These are phyloP conservation scores for Thalassiosira mediterranea DNA, from an alignment of 352 stramenopile genomes.

Conservation along the genomic window DNA sequence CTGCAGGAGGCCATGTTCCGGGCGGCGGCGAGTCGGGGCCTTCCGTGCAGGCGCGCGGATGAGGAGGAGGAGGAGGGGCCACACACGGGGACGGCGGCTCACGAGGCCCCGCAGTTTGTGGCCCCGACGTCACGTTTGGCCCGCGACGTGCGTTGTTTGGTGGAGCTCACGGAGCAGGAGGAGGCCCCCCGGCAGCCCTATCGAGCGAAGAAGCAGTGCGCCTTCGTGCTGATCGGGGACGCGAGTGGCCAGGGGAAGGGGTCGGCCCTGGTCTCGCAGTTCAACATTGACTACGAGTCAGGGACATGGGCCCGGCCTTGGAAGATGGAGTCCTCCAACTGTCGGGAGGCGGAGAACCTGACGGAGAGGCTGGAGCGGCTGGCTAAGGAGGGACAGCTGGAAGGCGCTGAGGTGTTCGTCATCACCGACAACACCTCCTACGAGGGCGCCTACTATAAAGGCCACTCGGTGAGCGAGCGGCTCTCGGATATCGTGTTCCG, in stretches of 20 bases:
- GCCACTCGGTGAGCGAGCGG: background rate
- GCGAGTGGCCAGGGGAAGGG: slow-evolving; percentile 4
- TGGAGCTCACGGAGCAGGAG: background rate
- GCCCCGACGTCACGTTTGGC: background rate
- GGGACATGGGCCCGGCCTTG: background rate
- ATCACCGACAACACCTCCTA: slow-evolving; percentile 41
- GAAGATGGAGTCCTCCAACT: background rate
- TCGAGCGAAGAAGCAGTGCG: background rate
- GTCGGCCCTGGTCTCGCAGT: background rate
- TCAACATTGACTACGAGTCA: background rate
- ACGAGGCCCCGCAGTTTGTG: background rate
- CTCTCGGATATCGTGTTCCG: background rate
- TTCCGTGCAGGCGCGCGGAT: background rate
- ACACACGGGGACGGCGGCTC: background rate
- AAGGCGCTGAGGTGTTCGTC: slow-evolving; percentile 27
- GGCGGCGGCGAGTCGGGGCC: background rate
- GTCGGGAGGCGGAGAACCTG: slow-evolving; percentile 25
- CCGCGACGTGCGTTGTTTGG: background rate
- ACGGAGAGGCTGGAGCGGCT: slow-evolving; percentile 1
- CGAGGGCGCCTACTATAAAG: slow-evolving; percentile 36
- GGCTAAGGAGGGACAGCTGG: background rate
- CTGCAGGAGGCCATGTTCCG: background rate
- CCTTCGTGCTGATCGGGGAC: slow-evolving; percentile 1
- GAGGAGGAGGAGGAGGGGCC: background rate
- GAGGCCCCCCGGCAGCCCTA: background rate